Conservation (phyloP, 257 asterid genomes). For the Catharanthus roseus region DNA sequence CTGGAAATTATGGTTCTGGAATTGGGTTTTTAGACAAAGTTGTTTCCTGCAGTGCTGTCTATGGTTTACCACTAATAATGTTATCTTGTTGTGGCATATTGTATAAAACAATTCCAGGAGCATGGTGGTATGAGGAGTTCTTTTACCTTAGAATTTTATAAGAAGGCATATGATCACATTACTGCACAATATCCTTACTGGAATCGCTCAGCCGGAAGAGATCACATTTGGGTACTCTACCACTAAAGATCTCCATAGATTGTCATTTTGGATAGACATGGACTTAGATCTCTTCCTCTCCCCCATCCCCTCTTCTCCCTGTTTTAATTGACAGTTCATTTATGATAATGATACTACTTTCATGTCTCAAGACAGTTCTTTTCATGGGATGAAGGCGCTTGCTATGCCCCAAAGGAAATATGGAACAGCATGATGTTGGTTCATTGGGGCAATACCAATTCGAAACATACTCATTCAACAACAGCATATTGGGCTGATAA, state of each 20-base stretch:
- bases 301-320: not conserved
- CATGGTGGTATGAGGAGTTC: conserved; percentile 81
- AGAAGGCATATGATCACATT: conserved; percentile 75
- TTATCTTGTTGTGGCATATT: conserved; percentile 10
- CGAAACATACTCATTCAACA: conserved; percentile 83
- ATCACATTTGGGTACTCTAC: conserved; percentile 86
- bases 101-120: conserved; percentile 44
- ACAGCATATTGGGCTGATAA: conserved; percentile 89
- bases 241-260: conserved; percentile 3
- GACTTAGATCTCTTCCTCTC: conserved; percentile 1
- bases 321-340: conserved; percentile 1
- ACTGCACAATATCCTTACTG: conserved; percentile 66
- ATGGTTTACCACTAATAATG: not conserved
- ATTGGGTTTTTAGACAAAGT: not conserved
- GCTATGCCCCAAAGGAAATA: conserved; percentile 98
- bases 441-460: conserved; percentile 97
- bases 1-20: not conserved
- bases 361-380: conserved; percentile 60
- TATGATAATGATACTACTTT: conserved; percentile 17
- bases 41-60: not conserved
- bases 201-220: conserved; percentile 87
- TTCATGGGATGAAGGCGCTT: conserved; percentile 99
- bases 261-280: not conserved
- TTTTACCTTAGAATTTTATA: conserved; percentile 74
- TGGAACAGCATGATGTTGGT: conserved; percentile 98